phyloP scores from a whole-genome alignment of 495 filamentous ascomycete species.

The Aspergillus egyptiacus region DNA sequence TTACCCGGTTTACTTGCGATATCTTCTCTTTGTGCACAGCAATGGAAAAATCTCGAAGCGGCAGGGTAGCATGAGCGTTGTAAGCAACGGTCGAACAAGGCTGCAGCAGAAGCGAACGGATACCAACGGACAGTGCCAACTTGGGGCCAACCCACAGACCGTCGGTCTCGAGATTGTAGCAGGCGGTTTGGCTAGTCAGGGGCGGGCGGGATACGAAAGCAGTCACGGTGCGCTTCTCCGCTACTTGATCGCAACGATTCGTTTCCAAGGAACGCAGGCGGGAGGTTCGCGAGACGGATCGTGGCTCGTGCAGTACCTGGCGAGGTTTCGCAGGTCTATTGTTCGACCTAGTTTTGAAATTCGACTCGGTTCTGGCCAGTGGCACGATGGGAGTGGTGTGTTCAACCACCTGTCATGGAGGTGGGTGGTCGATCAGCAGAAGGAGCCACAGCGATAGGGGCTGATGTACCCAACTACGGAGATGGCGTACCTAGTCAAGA shows the following conservation, averaged over 20 bases:
- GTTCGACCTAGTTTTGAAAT: not conserved
- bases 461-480: not conserved
- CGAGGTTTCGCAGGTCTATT: not conserved
- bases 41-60: conserved; percentile 14
- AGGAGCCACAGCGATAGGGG: not conserved
- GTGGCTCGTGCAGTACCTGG: not conserved
- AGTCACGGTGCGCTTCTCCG: not conserved
- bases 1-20: not conserved
- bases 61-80: conserved; percentile 19
- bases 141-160: too few relatives aligned
- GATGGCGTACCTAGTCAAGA: not conserved
- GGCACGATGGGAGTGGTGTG: not conserved
- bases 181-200: conserved; percentile 12
- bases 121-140: too few relatives aligned
- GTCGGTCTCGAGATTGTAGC: conserved; percentile 4
- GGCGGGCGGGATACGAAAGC: conserved; percentile 8
- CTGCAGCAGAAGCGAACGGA: not conserved
- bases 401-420: not conserved
- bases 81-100: conserved; percentile 12
- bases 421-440: not conserved
- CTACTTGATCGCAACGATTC: not conserved
- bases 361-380: not conserved
- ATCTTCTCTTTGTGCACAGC: conserved; percentile 13
- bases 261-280: not conserved
- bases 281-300: not conserved